phyloP scores from a whole-genome alignment of 108 stramenopile species.

The Mediolabrus comicus region DNA sequence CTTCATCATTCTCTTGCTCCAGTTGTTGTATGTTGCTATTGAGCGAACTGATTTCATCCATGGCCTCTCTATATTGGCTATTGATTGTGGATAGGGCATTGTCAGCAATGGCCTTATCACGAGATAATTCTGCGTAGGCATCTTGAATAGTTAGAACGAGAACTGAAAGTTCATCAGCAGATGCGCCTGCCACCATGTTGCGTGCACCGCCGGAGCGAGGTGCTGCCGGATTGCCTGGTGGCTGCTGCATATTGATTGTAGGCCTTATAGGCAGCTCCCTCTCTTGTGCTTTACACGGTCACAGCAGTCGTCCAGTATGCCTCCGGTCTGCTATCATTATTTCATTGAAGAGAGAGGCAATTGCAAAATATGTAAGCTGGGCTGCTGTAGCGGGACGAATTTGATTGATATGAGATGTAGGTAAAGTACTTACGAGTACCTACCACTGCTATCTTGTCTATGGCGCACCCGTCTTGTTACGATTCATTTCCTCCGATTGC shows the following conservation, averaged over 20 bases:
- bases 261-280: no score
- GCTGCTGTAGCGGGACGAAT: no score
- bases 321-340: no score
- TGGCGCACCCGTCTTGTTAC: no score
- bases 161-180: constrained; percentile 46
- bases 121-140: constrained; percentile 42
- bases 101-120: constrained; percentile 43
- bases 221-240: constrained; percentile 2
- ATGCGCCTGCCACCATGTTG: constrained; percentile 41
- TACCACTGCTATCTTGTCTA: no score
- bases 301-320: no score
- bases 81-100: constrained; percentile 24
- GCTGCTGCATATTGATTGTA: background rate
- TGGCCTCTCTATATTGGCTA: constrained; percentile 38
- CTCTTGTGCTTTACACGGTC: no score
- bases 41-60: constrained; percentile 39
- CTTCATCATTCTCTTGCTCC: constrained; percentile 42
- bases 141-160: constrained; percentile 50
- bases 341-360: no score
- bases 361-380: no score
- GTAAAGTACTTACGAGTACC: no score
- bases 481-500: no score
- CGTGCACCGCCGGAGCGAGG: constrained; percentile 13
- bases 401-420: no score
- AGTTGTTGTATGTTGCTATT: constrained; percentile 25